Evolutionary conservation across 208 protist species (phyloP).

Genomic region (Ichthyophonus hoferi): DNA sequence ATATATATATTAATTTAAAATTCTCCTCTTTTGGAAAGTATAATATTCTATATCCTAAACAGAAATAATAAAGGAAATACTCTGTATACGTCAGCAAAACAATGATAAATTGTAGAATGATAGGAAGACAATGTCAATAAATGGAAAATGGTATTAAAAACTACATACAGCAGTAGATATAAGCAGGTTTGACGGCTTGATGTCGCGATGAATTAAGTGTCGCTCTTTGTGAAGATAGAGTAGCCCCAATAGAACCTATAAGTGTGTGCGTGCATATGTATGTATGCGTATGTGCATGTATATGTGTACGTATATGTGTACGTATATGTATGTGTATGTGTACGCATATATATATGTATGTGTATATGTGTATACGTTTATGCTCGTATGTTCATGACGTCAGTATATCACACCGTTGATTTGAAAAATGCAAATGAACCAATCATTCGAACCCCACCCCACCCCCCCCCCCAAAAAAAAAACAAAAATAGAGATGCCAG

Average conservation of each 20-base stretch:
- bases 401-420: background rate
- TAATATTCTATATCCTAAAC: too few relatives aligned
- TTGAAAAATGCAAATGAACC: background rate
- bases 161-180: background rate
- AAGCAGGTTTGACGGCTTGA: slow-evolving; percentile 45
- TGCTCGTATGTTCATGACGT: background rate
- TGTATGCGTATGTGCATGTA: background rate
- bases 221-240: slow-evolving; percentile 39
- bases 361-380: background rate
- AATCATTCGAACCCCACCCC: background rate
- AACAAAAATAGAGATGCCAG: too few relatives aligned
- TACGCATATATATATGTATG: background rate
- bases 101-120: too few relatives aligned
- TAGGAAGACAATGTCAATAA: too few relatives aligned
- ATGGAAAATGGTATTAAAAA: too few relatives aligned
- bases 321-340: background rate
- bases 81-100: too few relatives aligned
- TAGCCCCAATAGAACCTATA: slow-evolving; percentile 22
- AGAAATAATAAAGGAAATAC: too few relatives aligned
- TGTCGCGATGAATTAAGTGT: slow-evolving; percentile 42
- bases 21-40: too few relatives aligned
- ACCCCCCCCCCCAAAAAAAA: too few relatives aligned
- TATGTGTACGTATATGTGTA: background rate
- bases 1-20: too few relatives aligned
- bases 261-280: background rate